Evolutionary conservation across 1,284 basidiomycete genomes (phyloP).

Genomic region (Microbotryum saponariae): DNA sequence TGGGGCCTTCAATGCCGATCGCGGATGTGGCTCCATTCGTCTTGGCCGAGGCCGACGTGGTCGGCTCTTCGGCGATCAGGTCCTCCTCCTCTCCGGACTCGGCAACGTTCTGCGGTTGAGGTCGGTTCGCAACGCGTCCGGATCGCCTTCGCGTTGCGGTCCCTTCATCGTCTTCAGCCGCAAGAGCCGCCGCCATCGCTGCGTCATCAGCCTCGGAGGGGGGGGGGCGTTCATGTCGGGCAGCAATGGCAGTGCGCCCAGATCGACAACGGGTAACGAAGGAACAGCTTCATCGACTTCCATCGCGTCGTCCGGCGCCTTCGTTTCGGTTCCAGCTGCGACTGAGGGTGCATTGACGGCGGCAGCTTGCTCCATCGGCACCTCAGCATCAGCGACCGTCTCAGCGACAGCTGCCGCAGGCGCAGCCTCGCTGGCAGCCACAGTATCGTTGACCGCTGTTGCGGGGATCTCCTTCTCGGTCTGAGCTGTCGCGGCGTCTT

Average conservation of each 20-base stretch:
- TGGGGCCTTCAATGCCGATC: background rate
- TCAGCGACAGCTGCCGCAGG: background rate
- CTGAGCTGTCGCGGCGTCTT: background rate
- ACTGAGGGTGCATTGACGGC: background rate
- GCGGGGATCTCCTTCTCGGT: background rate
- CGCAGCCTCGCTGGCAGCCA: background rate
- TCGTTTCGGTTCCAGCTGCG: background rate
- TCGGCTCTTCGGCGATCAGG: too few relatives aligned
- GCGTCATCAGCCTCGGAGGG: too few relatives aligned
- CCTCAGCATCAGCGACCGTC: background rate
- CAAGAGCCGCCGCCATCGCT: too few relatives aligned
- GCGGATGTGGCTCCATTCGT: too few relatives aligned
- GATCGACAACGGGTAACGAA: too few relatives aligned
- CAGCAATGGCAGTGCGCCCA: too few relatives aligned
- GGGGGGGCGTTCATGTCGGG: too few relatives aligned
- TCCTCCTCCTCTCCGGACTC: background rate
- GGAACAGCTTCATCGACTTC: too few relatives aligned
- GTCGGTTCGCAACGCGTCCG: background rate
- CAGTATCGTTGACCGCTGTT: background rate
- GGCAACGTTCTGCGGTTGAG: background rate
- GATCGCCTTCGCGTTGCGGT: constrained; percentile 1
- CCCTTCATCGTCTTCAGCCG: background rate
- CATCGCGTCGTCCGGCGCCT: background rate
- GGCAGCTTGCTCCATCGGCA: background rate
- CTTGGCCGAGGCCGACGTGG: too few relatives aligned